Base-by-base conservation (phyloP, 345 rosid genomes). In the Euphorbia tirucalli region DNA sequence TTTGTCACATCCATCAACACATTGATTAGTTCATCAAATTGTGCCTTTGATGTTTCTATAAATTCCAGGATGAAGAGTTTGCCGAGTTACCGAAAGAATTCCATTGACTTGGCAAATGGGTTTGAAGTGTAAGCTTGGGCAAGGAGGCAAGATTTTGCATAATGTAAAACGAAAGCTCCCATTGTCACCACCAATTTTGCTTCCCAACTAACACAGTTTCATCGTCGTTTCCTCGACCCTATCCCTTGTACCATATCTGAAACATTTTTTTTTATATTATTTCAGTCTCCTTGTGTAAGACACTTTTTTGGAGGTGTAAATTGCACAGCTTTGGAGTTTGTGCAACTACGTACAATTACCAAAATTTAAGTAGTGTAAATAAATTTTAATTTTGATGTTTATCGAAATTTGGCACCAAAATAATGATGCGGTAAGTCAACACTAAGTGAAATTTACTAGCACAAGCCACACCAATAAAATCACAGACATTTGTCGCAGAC, bases 141-240 rank as follows among this genome's bases (percentile, higher is more conserved):
- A 22, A 90, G 89, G 32, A 90, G 90, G 87, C 91, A 90, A 75
- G 88, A 90, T 65, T 90, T 93, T 68, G 93, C 96, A 11, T 90
- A 90, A 77, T 85, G 81, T 46, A 88, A 74, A 14, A 91, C 89
- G 66, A 90, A 90, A 16, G 91, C 96, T 30, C 93, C 86, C 25
- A 90, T 70, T 64, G 89, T 68, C 46, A 90, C 76, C 54, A 90
- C 91, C 46, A 90, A 75, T 80, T 90, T 90, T 24, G 87, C 90
- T 67, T 90, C 91, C 96, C 96, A 88, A 6, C 68, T 13, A 84
- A 69, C 35, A 87, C 65, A 1, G 96, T 88, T 44, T 78, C 78
- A 46, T 88, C 90, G 1, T 87, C 87, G 49, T 90, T 93, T 14
- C 84, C 60, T 37, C 93, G 91, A 22, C 86, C 69, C 61, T 83